Percentiles rank a stretch among this genome's conserved stretches.
Conservation (phyloP, 2,329 filamentous ascomycete genomes). For the Xylaria sp. region DNA sequence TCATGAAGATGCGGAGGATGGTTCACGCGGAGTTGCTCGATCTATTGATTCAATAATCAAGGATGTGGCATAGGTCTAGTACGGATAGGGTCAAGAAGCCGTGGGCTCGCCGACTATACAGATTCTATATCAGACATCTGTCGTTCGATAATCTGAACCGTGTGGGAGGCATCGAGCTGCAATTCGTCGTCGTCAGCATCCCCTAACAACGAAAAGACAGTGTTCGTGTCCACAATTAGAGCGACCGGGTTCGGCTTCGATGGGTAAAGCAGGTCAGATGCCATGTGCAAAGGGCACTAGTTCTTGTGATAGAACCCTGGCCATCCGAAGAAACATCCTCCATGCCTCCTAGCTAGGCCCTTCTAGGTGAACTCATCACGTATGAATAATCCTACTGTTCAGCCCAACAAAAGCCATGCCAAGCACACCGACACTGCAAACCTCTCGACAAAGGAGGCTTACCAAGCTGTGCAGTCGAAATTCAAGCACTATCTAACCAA, state of each 20-base stretch:
- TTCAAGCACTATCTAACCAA: not conserved
- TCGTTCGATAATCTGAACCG: constrained; percentile 7
- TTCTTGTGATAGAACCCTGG: constrained; percentile 10
- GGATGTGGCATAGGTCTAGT: constrained; percentile 24
- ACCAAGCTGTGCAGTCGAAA: constrained; percentile 14
- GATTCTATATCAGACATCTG: constrained; percentile 2
- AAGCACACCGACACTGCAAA: constrained; percentile 6
- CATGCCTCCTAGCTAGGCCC: constrained; percentile 3
- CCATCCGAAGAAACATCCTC: constrained; percentile 4
- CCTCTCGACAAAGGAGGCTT: constrained; percentile 7
- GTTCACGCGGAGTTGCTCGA: constrained; percentile 17
- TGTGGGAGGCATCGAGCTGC: constrained; percentile 12
- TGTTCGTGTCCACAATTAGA: constrained; percentile 13
- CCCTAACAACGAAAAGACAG: constrained; percentile 10
- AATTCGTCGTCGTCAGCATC: constrained; percentile 27
- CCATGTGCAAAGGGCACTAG: constrained; percentile 1
- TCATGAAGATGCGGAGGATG: constrained; percentile 20
- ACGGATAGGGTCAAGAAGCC: constrained; percentile 19
- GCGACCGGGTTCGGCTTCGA: not conserved
- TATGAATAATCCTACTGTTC: constrained; percentile 23
- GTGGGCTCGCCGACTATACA: constrained; percentile 7
- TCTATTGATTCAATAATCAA: constrained; percentile 30
- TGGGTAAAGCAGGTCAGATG: constrained; percentile 10
- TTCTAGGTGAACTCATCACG: constrained; percentile 6
- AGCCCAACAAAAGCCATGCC: constrained; percentile 6